phyloP scores from a whole-genome alignment of 441 rosid genomes.

The Rhodomyrtus psidioides region DNA sequence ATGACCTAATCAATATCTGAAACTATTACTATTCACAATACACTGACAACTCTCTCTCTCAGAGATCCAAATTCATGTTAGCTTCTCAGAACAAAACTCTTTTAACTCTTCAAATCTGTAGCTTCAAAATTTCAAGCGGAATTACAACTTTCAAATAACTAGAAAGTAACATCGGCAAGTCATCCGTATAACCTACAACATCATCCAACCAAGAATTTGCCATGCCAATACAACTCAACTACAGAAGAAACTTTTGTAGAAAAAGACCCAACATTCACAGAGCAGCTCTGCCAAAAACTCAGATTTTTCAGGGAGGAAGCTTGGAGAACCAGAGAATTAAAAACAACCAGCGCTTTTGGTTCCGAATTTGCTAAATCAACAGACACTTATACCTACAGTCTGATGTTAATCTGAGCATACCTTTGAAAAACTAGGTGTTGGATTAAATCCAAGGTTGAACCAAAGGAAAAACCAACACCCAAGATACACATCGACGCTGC shows the following conservation, averaged over 20 bases:
- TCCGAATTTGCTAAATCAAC: neutral
- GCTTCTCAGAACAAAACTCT: neutral
- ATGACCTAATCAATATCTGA: neutral
- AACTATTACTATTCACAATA: neutral
- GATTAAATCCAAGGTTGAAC: neutral
- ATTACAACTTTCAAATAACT: neutral
- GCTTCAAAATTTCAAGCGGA: neutral
- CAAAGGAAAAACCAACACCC: neutral
- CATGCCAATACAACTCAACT: neutral
- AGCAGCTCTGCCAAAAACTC: neutral
- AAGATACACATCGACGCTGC: neutral
- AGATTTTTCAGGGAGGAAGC: neutral
- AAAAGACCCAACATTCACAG: neutral
- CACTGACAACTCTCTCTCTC: neutral
- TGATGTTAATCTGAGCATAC: neutral
- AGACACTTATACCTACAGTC: neutral
- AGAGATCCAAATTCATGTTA: neutral
- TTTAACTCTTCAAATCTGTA: neutral
- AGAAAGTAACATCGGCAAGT: neutral
- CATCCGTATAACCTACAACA: neutral
- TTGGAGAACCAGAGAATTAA: neutral
- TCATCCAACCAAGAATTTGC: neutral
- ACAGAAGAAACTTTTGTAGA: neutral
- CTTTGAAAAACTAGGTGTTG: neutral
- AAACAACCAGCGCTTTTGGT: neutral